Evolutionary conservation across 441 rosid species (phyloP), one percentile per base, ranked within the genome.

Genomic region (Manihot esculenta): DNA sequence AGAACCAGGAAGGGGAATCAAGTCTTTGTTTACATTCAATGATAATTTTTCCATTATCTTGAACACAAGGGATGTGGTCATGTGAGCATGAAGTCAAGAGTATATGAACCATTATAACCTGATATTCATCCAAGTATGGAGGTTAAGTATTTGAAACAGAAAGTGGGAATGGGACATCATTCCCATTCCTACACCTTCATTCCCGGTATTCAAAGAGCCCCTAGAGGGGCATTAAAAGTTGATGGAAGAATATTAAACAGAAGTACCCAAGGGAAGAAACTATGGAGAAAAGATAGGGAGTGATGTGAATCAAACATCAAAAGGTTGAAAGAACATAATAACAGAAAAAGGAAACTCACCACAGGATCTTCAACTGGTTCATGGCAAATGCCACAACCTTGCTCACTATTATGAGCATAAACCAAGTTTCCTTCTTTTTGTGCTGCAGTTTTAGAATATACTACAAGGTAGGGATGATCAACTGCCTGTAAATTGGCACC

Each of bases 401-500:
- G 83, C 80, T 87, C 90, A 65, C 62, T 79, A 66, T 74, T 73
- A 65, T 72, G 86, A 69, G 67, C 44, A 70, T 81, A 79, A 60
- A 23, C 69, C 58, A 55, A 33, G 67, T 48, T 74, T 68, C 72
- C 92, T 72, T 72, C 79, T 47, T 82, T 88, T 55, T 60, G 74
- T 27, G 81, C 80, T 50, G 88, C 84, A 78, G 88, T 62, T 78
- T 45, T 80, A 17, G 99, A 95, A 80, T 88, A 86, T 70, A 82
- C 94, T 58, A 95, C 99, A 67, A 95, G 98, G 81, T 93, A 95
- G 51, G 98, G 99, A 81, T 95, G 99, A 85, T 91, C 95, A 80
- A 95, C 97, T 73, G 98, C 98, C 98, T 95, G 86, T 44, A 79
- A 72, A 76, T 77, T 80, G 45, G 74, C 70, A 72, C 58, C 62